A percentile compares a stretch with the other conserved stretches of the same genome.
phyloP scores from a whole-genome alignment of 2,329 filamentous ascomycete genomes.

The Ramularia collo-cygni region DNA sequence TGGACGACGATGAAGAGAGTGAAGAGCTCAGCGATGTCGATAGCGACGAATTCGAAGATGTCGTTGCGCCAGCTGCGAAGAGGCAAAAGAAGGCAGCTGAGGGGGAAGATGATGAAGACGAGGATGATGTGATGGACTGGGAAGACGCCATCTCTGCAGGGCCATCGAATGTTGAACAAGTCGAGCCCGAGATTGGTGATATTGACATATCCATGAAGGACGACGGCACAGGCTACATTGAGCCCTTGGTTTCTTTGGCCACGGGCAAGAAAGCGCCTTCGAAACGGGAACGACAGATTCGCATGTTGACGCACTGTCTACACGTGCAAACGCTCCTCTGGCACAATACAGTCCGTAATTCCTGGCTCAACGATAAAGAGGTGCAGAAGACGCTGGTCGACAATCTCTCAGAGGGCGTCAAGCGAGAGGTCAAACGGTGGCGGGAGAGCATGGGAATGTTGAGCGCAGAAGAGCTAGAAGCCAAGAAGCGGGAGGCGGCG shows the following conservation, averaged over 20 bases:
- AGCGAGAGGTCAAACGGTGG: slow-evolving; percentile 69
- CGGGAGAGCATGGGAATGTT: slow-evolving; percentile 58
- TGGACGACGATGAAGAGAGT: slow-evolving; percentile 35
- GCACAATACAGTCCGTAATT: slow-evolving; percentile 81
- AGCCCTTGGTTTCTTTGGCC: slow-evolving; percentile 35
- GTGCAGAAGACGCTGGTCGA: slow-evolving; percentile 69
- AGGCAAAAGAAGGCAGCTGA: slow-evolving; percentile 40
- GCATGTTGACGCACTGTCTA: slow-evolving; percentile 73
- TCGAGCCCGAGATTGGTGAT: slow-evolving; percentile 24
- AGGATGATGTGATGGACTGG: slow-evolving; percentile 55
- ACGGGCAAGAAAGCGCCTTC: slow-evolving; percentile 70
- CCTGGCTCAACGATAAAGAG: slow-evolving; percentile 71
- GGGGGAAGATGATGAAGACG: slow-evolving; percentile 48
- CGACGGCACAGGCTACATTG: slow-evolving; percentile 33
- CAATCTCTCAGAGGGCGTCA: slow-evolving; percentile 62
- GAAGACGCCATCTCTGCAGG: slow-evolving; percentile 45
- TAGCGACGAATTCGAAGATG: slow-evolving; percentile 47
- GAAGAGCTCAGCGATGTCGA: slow-evolving; percentile 38
- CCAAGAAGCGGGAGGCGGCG: slow-evolving; percentile 33
- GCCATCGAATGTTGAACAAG: slow-evolving; percentile 7
- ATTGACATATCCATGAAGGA: slow-evolving; percentile 31
- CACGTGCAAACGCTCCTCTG: slow-evolving; percentile 84
- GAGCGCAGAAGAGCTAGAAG: slow-evolving; percentile 32
- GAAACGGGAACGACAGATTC: slow-evolving; percentile 73
- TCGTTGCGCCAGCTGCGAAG: slow-evolving; percentile 29